Conservation (phyloP, 306 rosid genomes). For the Rosa rugosa region DNA sequence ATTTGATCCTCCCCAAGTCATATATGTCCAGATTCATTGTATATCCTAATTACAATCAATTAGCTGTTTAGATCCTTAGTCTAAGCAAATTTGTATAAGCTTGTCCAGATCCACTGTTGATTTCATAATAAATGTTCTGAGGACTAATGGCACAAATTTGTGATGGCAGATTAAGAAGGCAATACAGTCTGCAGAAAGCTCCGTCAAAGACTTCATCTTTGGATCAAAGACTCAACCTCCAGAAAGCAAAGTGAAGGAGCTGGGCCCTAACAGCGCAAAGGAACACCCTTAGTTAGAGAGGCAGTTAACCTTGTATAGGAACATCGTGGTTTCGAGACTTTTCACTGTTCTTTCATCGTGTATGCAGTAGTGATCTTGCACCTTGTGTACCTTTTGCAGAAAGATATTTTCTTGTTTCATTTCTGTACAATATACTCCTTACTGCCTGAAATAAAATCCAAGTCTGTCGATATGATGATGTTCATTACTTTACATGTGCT, state of each 20-base stretch:
- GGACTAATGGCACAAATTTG: conserved; percentile 30
- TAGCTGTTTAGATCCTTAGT: no score
- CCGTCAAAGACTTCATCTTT: conserved; percentile 56
- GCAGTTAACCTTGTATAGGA: conserved; percentile 30
- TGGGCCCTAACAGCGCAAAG: conserved; percentile 36
- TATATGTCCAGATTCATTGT: no score
- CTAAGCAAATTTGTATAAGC: no score
- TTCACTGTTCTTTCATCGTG: not conserved
- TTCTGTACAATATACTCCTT: conserved; percentile 1
- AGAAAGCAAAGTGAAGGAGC: conserved; percentile 40
- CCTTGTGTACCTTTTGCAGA: conserved; percentile 4
- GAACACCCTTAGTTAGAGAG: conserved; percentile 42
- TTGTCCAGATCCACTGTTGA: no score
- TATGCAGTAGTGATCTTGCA: not conserved
- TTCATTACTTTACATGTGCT: not conserved
- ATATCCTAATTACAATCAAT: no score
- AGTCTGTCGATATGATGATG: not conserved
- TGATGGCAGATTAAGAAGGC: conserved; percentile 65
- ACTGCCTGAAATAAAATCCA: not conserved
- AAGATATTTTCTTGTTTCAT: conserved; percentile 1
- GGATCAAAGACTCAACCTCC: conserved; percentile 54
- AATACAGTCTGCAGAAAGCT: conserved; percentile 57
- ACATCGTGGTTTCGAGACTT: conserved; percentile 23
- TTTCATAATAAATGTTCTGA: not conserved
- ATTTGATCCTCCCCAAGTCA: no score